phyloP scores from a whole-genome alignment of 192 early-diverging fungal species.

The Coemansia sp. region DNA sequence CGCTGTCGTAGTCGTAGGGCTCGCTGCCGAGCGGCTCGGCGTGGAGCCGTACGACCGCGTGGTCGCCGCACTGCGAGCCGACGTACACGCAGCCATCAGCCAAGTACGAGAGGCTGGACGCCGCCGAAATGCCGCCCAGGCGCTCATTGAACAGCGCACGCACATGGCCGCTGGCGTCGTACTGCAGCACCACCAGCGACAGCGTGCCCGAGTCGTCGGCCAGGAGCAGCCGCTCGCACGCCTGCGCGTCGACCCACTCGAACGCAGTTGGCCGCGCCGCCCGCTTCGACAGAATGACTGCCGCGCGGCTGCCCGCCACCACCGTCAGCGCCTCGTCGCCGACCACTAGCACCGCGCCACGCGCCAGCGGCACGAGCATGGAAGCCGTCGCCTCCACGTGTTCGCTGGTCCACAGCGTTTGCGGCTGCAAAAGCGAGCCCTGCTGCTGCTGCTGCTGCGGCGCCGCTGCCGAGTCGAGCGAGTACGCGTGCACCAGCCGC shows the following conservation, averaged over 20 bases:
- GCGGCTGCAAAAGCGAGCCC: constrained; percentile 19
- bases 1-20: background rate
- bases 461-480: constrained; percentile 6
- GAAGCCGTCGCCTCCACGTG: constrained; percentile 23
- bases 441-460: too few species aligned
- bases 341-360: constrained; percentile 24
- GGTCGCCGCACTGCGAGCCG: constrained; percentile 88
- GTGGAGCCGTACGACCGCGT: constrained; percentile 71
- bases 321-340: constrained; percentile 39
- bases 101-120: constrained; percentile 70
- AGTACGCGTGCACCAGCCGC: constrained; percentile 41
- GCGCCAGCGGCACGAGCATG: constrained; percentile 24
- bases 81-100: constrained; percentile 73
- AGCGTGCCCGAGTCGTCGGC: constrained; percentile 70
- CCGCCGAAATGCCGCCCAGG: constrained; percentile 56
- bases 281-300: constrained; percentile 13
- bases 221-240: constrained; percentile 64
- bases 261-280: constrained; percentile 57
- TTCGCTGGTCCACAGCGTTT: constrained; percentile 20
- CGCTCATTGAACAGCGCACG: constrained; percentile 49
- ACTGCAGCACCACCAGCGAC: constrained; percentile 59
- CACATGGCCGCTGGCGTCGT: constrained; percentile 31
- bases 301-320: background rate
- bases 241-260: constrained; percentile 58
- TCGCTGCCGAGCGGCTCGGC: constrained; percentile 40